These are phyloP conservation scores for Tuber melanosporum DNA, from an alignment of 495 filamentous ascomycete genomes.

Conservation along the genomic window DNA sequence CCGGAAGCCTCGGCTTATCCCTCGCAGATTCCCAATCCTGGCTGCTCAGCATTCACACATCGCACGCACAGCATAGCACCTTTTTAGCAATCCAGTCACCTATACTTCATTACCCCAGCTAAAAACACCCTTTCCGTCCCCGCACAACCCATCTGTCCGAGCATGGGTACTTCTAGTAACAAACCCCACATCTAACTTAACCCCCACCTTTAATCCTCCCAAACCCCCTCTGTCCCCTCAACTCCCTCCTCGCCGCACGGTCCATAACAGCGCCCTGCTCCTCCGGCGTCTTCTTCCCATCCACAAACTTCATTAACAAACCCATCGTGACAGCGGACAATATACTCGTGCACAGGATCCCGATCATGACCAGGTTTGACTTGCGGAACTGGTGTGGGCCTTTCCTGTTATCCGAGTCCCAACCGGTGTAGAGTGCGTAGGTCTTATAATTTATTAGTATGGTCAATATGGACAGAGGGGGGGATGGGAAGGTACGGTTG, in stretches of 20 bases:
- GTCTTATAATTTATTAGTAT: slow-evolving; percentile 45
- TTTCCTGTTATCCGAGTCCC: slow-evolving; percentile 61
- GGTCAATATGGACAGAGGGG: not conserved
- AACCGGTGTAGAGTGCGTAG: slow-evolving; percentile 81
- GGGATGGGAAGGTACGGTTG: slow-evolving; percentile 47
- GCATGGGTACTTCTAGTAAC: not conserved
- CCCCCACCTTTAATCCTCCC: slow-evolving; percentile 1
- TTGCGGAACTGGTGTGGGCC: slow-evolving; percentile 69
- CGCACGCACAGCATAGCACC: not conserved
- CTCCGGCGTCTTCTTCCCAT: slow-evolving; percentile 7
- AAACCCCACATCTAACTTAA: not conserved
- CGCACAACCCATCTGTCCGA: not conserved
- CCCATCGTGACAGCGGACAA: slow-evolving; percentile 61
- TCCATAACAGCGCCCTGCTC: slow-evolving; percentile 17
- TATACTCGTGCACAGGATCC: slow-evolving; percentile 73
- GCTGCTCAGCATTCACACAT: not conserved
- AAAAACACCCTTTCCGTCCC: not conserved
- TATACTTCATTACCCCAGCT: not conserved
- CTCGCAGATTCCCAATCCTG: not conserved
- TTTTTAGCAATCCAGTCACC: not conserved
- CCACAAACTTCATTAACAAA: slow-evolving; percentile 54
- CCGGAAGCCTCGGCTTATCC: not conserved
- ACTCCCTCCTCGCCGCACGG: slow-evolving; percentile 27
- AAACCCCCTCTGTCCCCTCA: slow-evolving; percentile 24
- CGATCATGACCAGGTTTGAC: slow-evolving; percentile 83